Conservation (phyloP, 306 rosid species). For the Acacia crassicarpa region DNA sequence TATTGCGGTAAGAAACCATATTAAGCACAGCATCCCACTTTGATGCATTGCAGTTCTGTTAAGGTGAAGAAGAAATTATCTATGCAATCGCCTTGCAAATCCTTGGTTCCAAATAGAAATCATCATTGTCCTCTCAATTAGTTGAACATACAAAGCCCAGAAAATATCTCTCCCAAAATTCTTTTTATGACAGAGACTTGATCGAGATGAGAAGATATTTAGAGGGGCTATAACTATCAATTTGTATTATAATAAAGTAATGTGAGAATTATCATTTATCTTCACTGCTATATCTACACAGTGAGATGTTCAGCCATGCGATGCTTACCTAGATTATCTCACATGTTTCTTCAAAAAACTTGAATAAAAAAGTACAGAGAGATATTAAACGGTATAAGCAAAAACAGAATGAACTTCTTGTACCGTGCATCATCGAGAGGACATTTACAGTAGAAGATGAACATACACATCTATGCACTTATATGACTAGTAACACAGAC, state of each 20-base stretch:
- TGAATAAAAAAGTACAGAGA: neutral
- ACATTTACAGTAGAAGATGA: neutral
- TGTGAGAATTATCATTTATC: neutral
- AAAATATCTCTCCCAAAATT: slow-evolving; percentile 4
- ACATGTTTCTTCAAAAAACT: neutral
- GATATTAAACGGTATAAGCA: neutral
- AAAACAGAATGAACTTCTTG: neutral
- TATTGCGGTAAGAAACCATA: neutral
- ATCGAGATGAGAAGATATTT: neutral
- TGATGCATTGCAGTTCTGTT: neutral
- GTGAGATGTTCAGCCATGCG: neutral
- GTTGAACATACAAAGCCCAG: neutral
- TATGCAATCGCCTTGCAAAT: slow-evolving; percentile 11
- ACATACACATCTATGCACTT: neutral
- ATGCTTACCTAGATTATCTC: neutral
- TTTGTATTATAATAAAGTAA: neutral
- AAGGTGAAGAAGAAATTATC: neutral
- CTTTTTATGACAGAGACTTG: neutral
- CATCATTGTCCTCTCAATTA: neutral
- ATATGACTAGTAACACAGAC: neutral
- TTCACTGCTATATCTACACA: neutral
- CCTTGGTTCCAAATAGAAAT: neutral
- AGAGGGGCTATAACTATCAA: neutral
- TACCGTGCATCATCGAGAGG: neutral
- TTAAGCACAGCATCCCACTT: neutral